A percentile compares a stretch with the other conserved stretches of the same genome.
phyloP scores from a whole-genome alignment of 1,284 basidiomycete genomes.

The Kalmanozyma brasiliensis region DNA sequence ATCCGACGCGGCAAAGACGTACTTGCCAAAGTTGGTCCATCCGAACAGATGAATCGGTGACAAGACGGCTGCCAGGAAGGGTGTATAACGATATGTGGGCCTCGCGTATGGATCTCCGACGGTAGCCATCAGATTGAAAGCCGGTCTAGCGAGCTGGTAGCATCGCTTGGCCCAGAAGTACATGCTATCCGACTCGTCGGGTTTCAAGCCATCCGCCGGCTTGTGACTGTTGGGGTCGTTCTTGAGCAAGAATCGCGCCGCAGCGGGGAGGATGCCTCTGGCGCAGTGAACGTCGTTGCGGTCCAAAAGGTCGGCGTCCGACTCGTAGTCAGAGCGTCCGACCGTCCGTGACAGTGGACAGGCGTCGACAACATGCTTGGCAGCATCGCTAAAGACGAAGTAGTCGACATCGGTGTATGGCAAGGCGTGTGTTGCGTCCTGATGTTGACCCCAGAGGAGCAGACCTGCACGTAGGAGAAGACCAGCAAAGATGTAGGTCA shows the following conservation, averaged over 20 bases:
- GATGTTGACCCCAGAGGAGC: conserved; percentile 86
- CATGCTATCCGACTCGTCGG: conserved; percentile 41
- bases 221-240: conserved; percentile 52
- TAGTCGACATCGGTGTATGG: conserved; percentile 99
- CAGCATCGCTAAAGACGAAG: conserved; percentile 91
- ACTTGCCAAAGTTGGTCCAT: conserved; percentile 75
- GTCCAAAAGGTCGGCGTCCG: conserved; percentile 49
- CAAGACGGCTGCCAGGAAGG: conserved; percentile 84
- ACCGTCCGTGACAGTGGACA: conserved; percentile 56
- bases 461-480: conserved; percentile 76
- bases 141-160: conserved; percentile 46
- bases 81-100: conserved; percentile 95
- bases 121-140: conserved; percentile 52
- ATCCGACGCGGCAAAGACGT: conserved; percentile 86
- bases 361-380: conserved; percentile 65
- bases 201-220: conserved; percentile 26
- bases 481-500: conserved; percentile 69
- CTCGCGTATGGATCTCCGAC: conserved; percentile 84
- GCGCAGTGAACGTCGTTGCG: conserved; percentile 53
- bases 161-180: conserved; percentile 30
- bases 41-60: conserved; percentile 78
- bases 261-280: conserved; percentile 50
- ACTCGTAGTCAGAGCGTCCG: conserved; percentile 31
- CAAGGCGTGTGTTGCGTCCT: conserved; percentile 81
- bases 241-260: conserved; percentile 72